Percentiles rank a stretch among this genome's conserved stretches.
phyloP scores from a whole-genome alignment of 345 rosid species.

The Draba incana region DNA sequence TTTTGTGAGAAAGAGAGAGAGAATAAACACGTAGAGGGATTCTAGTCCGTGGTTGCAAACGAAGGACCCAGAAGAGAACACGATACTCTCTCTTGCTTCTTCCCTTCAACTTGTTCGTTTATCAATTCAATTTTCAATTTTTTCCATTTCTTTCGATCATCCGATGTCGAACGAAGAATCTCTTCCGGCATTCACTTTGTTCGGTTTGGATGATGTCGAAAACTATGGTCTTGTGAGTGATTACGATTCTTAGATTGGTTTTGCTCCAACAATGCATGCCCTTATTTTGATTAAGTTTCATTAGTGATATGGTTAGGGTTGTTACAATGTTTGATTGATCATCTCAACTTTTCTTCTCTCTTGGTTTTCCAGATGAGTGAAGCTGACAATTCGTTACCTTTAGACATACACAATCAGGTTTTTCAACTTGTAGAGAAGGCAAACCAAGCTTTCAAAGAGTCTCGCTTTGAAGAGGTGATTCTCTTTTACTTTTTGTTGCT shows the following conservation, averaged over 20 bases:
- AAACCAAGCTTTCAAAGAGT: constrained; percentile 66
- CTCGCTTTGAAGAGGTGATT: constrained; percentile 71
- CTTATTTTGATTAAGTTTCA: not conserved
- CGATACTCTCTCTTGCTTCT: constrained; percentile 39
- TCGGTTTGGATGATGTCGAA: constrained; percentile 67
- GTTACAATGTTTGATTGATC: not conserved
- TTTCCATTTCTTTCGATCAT: not conserved
- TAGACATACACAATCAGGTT: constrained; percentile 63
- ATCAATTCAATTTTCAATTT: not conserved
- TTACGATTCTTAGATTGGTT: not conserved
- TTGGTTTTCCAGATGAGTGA: constrained; percentile 59
- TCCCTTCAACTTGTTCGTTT: not conserved
- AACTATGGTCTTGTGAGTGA: constrained; percentile 59
- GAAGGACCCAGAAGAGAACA: constrained; percentile 51
- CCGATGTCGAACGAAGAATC: constrained; percentile 56
- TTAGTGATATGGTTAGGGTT: not conserved
- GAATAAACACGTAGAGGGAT: constrained; percentile 43
- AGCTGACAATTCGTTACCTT: constrained; percentile 66
- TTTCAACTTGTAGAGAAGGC: constrained; percentile 68
- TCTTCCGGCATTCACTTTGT: constrained; percentile 47
- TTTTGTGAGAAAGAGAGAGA: constrained; percentile 4
- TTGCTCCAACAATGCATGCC: constrained; percentile 28
- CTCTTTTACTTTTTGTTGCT: not conserved
- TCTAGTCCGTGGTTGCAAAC: constrained; percentile 57
- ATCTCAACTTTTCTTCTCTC: constrained; percentile 16